Conservation (phyloP, 2,329 filamentous ascomycete genomes). For the Aspergillus fructus region DNA sequence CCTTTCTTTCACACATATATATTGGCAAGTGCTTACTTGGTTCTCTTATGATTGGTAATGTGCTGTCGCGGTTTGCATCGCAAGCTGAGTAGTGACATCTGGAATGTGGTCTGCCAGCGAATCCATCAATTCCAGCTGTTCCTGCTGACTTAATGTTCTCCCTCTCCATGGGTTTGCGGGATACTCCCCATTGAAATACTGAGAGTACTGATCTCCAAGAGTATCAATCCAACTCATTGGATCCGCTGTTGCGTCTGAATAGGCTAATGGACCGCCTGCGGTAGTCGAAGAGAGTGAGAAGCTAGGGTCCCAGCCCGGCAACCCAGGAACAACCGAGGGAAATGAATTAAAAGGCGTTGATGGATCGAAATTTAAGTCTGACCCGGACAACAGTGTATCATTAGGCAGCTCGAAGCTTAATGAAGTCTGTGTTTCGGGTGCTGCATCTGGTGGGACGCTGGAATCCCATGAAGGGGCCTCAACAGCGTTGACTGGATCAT, state of each 20-base stretch:
- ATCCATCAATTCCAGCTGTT: slow-evolving; percentile 80
- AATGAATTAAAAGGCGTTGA: slow-evolving; percentile 41
- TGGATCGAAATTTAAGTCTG: slow-evolving; percentile 35
- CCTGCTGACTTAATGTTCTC: slow-evolving; percentile 72
- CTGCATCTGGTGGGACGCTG: slow-evolving; percentile 12
- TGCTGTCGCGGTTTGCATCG: slow-evolving; percentile 40
- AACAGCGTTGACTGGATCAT: slow-evolving; percentile 21
- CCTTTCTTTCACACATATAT: neutral
- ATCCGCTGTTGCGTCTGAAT: slow-evolving; percentile 34
- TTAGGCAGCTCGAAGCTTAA: slow-evolving; percentile 24
- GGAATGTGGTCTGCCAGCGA: slow-evolving; percentile 64
- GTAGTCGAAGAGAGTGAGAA: slow-evolving; percentile 40
- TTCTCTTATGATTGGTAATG: slow-evolving; percentile 39
- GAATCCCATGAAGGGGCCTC: slow-evolving; percentile 21
- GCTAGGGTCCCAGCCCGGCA: slow-evolving; percentile 44
- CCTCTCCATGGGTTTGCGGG: slow-evolving; percentile 52
- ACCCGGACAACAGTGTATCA: slow-evolving; percentile 20
- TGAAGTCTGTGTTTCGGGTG: slow-evolving; percentile 15
- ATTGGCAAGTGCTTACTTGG: neutral
- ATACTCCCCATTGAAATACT: slow-evolving; percentile 48
- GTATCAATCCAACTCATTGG: slow-evolving; percentile 45
- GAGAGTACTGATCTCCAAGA: slow-evolving; percentile 48
- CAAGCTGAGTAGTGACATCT: slow-evolving; percentile 42
- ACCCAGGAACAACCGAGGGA: slow-evolving; percentile 40
- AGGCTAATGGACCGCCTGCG: slow-evolving; percentile 35